Evolutionary conservation across 2,329 filamentous ascomycete genomes (phyloP), one percentile per base, ranked within the genome.

Genomic region (Akanthomyces dipterigenus): DNA sequence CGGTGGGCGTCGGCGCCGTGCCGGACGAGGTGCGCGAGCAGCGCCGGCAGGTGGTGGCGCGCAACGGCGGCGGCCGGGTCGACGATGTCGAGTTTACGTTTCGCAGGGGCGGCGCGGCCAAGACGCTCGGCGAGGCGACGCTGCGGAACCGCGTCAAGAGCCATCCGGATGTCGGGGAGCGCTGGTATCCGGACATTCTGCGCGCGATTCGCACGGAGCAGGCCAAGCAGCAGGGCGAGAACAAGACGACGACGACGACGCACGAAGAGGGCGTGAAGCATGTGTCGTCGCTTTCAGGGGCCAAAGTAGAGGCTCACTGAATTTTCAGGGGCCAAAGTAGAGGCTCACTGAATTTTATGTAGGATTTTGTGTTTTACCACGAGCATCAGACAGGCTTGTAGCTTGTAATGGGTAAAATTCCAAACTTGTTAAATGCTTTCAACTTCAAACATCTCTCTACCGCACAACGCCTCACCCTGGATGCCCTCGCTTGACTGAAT

Each of bases 61-160:
- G 73, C 51, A 83, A 84, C 50, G 80, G 81, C 36, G 86, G 83
- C 36, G 85, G 83, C 26, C 73, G 83, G 43, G 72, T 85, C 48
- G 88, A 91, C 67, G 90, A 93, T 69, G 90, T 93, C 50, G 91
- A 96, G 77, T 96, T 95, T 71, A 95, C 91, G 2, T 96, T 96
- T 70, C 82, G 87, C 26, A 86, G 81, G 64, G 89, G 89, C 18
- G 80, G 84, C 61, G 83, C 80, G 70, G 83, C 85, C 18, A 85
- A 82, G 70, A 87, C 83, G 66, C 75, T 96, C 9, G 91, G 91
- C 5, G 90, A 96, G 78, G 91, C 91, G 12, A 96, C 90, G 62
- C 76, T 96, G 71, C 82, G 90, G 76, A 96, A 96, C 74, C 78
- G 91, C 16, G 82, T 96, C 67, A 95, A 93, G 81, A 92, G 88